Conservation (phyloP, 2,329 filamentous ascomycete genomes). For the Boeremia lycopersici region DNA sequence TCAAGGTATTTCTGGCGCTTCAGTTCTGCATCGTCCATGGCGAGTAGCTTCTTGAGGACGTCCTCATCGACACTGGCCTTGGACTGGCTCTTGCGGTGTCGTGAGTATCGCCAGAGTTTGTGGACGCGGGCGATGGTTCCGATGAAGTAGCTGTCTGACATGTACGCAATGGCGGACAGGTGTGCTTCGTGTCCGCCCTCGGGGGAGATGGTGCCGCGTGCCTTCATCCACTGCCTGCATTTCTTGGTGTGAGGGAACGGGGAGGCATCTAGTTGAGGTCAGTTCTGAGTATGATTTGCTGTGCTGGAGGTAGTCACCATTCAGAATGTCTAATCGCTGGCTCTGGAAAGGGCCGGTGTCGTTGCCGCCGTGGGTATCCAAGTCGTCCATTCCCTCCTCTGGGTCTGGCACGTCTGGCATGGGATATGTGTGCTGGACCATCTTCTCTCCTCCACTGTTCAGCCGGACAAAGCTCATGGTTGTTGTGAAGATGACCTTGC, state of each 20-base stretch:
- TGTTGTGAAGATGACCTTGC: constrained; percentile 91
- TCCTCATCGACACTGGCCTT: constrained; percentile 51
- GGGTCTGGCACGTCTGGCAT: constrained; percentile 57
- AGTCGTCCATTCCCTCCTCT: constrained; percentile 46
- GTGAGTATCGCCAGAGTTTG: constrained; percentile 75
- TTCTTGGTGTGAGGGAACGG: constrained; percentile 68
- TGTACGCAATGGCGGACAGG: constrained; percentile 86
- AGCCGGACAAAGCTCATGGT: constrained; percentile 86
- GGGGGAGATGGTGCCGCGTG: constrained; percentile 73
- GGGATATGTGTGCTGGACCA: constrained; percentile 68
- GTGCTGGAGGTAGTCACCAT: constrained; percentile 48
- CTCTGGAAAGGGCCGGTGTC: constrained; percentile 62
- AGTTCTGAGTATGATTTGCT: constrained; percentile 10
- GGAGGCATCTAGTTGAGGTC: constrained; percentile 46
- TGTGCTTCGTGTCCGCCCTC: constrained; percentile 80
- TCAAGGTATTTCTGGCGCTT: constrained; percentile 52
- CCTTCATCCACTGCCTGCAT: constrained; percentile 72
- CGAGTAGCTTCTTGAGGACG: constrained; percentile 52
- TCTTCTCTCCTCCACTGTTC: constrained; percentile 61
- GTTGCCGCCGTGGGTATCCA: constrained; percentile 40
- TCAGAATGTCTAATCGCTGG: constrained; percentile 61
- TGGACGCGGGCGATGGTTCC: constrained; percentile 85
- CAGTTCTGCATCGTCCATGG: constrained; percentile 52
- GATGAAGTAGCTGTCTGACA: constrained; percentile 92
- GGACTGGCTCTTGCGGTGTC: constrained; percentile 45